Conservation (phyloP, 441 rosid genomes). For the Populus trichocarpa region DNA sequence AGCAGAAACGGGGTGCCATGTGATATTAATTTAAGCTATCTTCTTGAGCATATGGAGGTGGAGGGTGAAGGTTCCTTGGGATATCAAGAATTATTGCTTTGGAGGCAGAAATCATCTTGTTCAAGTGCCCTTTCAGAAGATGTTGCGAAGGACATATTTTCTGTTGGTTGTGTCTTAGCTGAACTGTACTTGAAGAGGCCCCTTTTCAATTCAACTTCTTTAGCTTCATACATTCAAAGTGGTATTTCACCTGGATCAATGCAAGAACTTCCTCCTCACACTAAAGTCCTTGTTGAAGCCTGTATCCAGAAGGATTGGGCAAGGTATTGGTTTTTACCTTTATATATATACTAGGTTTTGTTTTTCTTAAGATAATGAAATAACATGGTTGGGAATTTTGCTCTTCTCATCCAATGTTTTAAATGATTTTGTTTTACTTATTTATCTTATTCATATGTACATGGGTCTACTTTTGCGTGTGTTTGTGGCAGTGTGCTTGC, state of each 20-base stretch:
- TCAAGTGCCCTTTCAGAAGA: slow-evolving; percentile 36
- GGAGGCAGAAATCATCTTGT: slow-evolving; percentile 56
- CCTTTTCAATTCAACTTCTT: slow-evolving; percentile 67
- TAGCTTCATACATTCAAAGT: slow-evolving; percentile 45
- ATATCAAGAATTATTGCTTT: slow-evolving; percentile 65
- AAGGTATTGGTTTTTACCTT: slow-evolving; percentile 45
- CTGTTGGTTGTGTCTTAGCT: slow-evolving; percentile 79
- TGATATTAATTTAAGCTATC: slow-evolving; percentile 50
- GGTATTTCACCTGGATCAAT: slow-evolving; percentile 55
- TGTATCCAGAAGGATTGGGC: slow-evolving; percentile 71
- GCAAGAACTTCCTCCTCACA: slow-evolving; percentile 72
- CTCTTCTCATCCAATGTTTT: slow-evolving; percentile 12
- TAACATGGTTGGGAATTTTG: slow-evolving; percentile 11
- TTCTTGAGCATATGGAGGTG: slow-evolving; percentile 68
- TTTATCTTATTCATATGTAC: background rate
- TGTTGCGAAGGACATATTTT: slow-evolving; percentile 68
- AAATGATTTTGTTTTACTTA: background rate
- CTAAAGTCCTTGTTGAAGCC: slow-evolving; percentile 69
- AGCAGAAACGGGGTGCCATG: slow-evolving; percentile 33
- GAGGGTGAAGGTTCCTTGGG: slow-evolving; percentile 50
- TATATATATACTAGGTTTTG: background rate
- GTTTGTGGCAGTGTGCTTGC: background rate
- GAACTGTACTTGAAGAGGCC: slow-evolving; percentile 80
- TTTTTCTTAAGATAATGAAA: background rate
- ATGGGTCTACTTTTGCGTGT: slow-evolving; percentile 1